These are phyloP conservation scores for Pythium rishiriense DNA, from an alignment of 352 stramenopile species.

Conservation along the genomic window DNA sequence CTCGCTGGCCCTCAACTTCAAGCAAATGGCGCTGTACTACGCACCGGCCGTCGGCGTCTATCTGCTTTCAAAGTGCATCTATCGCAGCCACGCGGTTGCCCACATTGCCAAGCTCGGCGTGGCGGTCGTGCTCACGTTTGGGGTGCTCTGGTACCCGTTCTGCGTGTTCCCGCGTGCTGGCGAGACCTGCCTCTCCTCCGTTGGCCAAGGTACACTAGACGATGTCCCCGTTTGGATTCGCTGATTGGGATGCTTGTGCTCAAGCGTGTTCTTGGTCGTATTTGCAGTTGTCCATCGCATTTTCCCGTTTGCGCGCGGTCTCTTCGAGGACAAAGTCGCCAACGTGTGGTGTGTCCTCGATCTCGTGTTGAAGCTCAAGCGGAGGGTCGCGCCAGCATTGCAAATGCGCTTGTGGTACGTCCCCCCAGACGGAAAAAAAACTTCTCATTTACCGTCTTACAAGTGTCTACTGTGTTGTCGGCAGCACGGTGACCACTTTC, in stretches of 20 bases:
- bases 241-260: too few species aligned
- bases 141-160: constrained; percentile 91
- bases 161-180: constrained; percentile 47
- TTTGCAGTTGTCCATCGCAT: constrained; percentile 89
- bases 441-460: background rate
- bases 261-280: background rate
- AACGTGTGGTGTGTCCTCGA: constrained; percentile 96
- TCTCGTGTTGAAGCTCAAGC: constrained; percentile 72
- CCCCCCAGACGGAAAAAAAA: background rate
- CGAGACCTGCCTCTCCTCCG: constrained; percentile 56
- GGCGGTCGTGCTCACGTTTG: constrained; percentile 91
- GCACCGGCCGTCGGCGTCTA: constrained; percentile 93
- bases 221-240: background rate
- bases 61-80: constrained; percentile 88
- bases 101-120: constrained; percentile 73
- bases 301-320: constrained; percentile 94
- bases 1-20: constrained; percentile 96
- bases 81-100: constrained; percentile 46
- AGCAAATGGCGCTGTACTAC: constrained; percentile 99
- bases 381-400: constrained; percentile 40
- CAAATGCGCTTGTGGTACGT: constrained; percentile 78
- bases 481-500: constrained; percentile 77
- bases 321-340: constrained; percentile 99
- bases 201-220: constrained; percentile 54
- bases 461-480: background rate